Conservation (phyloP, 768 basidiomycete species). For the Tulasnella sp. region DNA sequence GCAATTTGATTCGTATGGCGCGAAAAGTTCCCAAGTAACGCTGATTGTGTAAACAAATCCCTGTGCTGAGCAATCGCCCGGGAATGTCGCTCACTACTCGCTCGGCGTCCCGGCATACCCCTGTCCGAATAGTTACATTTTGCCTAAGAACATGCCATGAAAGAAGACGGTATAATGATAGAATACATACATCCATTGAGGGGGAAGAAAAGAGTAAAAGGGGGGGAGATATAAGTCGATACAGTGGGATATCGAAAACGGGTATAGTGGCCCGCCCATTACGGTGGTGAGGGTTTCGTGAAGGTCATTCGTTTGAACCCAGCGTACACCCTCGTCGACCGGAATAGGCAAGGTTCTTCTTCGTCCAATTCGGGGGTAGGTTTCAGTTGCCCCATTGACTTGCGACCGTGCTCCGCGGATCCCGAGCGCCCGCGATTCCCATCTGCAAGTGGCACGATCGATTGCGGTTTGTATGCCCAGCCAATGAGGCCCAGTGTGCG, state of each 20-base stretch:
- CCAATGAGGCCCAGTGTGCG: not conserved
- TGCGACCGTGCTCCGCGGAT: conserved; percentile 1
- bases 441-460: not conserved
- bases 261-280: not conserved
- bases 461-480: conserved; percentile 1
- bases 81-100: not conserved
- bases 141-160: not conserved
- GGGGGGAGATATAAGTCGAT: not conserved
- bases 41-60: conserved; percentile 5
- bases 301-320: conserved; percentile 13
- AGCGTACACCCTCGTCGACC: conserved; percentile 20
- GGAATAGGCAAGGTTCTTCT: not conserved
- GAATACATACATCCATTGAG: conserved; percentile 1
- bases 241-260: conserved; percentile 8
- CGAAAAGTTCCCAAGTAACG: conserved; percentile 5
- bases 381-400: not conserved
- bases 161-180: not conserved
- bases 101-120: not conserved
- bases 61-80: not conserved
- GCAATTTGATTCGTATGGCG: not conserved
- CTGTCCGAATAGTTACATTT: not conserved
- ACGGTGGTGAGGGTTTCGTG: conserved; percentile 3
- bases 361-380: not conserved
- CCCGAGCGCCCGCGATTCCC: not conserved
- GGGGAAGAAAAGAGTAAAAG: not conserved